Evolutionary conservation across 768 basidiomycete genomes (phyloP), one percentile per base, ranked within the genome.

Genomic region (Sporobolomyces pararoseus): DNA sequence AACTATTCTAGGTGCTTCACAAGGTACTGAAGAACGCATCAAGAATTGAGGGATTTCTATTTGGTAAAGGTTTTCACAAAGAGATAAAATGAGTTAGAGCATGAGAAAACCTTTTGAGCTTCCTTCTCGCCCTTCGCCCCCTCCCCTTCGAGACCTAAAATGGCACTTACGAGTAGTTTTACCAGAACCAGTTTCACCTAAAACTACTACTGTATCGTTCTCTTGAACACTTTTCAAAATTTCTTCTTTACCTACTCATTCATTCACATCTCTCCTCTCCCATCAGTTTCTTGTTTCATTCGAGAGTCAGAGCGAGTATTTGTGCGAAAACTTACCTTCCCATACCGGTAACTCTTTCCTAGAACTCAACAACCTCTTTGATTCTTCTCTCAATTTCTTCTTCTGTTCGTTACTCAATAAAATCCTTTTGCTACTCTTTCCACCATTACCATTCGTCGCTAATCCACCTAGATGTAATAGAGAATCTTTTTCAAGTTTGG

Each of bases 181-280:
- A 71, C 96, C 96, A 25, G 93, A 96, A 17, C 96, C 96, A 0
- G 96, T 98, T 80, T 99, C 96, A 46, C 94, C 96, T 3, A 99
- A 84, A 13, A 99, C 84, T 51, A 98, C 86, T 1, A 88, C 89
- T 10, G 91, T 88, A 78, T 92, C 89, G 82, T 90, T 88, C 71
- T 86, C 84, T 35, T 80, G 79, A 60, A 95, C 87, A 78, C 87
- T 87, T 66, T 85, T 83, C 34, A 91, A 80, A 34, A 95, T 83
- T 34, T 87, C 86, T 29, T 90, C 88, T 77, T 84, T 86, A 65
- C 90, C 91, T 91, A 72, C 3, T 10, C 13, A 17, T 4, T 34
- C 31, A 31, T 13, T n/a, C 55, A n/a, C 17, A 23, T n/a, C 35
- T 13, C 7, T 46, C 4, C 7, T 19, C 46, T n/a, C 19, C 23